Percentiles rank a stretch among this genome's conserved stretches.
Conservation (phyloP, 2,329 filamentous ascomycete species). For the Talaromyces funiculosus region DNA sequence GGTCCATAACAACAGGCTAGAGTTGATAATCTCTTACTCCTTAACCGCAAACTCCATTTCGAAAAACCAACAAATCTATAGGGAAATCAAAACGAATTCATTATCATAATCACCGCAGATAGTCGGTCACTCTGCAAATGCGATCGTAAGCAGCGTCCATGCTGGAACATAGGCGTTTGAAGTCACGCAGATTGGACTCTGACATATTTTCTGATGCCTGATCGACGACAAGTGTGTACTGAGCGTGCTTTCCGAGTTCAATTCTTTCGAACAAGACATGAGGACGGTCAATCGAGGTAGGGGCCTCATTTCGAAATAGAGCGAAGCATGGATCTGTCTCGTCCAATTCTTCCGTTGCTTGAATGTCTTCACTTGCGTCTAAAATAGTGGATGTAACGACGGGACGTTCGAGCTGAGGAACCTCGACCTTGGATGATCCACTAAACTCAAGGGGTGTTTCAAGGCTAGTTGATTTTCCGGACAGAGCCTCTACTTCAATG, state of each 20-base stretch:
- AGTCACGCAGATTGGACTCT: constrained; percentile 25
- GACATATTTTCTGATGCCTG: constrained; percentile 20
- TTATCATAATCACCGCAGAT: constrained; percentile 23
- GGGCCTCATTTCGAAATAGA: constrained; percentile 46
- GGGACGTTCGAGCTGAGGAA: constrained; percentile 43
- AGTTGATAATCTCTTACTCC: neutral
- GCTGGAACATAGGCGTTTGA: constrained; percentile 34
- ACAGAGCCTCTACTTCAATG: constrained; percentile 58
- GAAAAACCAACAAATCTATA: constrained; percentile 17
- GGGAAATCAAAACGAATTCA: neutral
- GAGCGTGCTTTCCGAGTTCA: constrained; percentile 58
- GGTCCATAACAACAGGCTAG: neutral
- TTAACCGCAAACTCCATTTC: neutral
- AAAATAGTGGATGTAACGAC: constrained; percentile 16
- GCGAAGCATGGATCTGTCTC: constrained; percentile 46
- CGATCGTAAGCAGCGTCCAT: constrained; percentile 41
- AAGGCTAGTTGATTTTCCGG: constrained; percentile 62
- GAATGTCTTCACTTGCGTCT: constrained; percentile 14
- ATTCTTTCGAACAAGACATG: constrained; percentile 45
- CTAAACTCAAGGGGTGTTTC: constrained; percentile 41
- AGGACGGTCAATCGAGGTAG: constrained; percentile 41
- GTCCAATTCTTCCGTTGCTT: constrained; percentile 48
- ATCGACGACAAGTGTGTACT: constrained; percentile 59
- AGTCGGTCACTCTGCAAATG: constrained; percentile 35
- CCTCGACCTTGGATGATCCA: constrained; percentile 41